phyloP scores from a whole-genome alignment of 768 basidiomycete genomes.

The Tricholoma sp. region DNA sequence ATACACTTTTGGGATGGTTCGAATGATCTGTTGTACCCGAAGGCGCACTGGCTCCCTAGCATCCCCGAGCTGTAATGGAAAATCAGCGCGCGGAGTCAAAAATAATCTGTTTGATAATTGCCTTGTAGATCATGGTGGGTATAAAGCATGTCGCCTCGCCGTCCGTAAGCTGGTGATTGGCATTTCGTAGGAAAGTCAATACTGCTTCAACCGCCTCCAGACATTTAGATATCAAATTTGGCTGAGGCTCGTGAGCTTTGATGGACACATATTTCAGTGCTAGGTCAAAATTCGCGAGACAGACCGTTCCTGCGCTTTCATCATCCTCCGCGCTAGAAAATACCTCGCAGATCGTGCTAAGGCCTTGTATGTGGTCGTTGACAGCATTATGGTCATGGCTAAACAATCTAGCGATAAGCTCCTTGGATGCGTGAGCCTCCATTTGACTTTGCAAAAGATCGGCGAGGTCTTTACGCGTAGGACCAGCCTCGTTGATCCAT shows the following conservation, averaged over 20 bases:
- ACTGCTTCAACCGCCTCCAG: conserved; percentile 83
- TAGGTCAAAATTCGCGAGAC: conserved; percentile 86
- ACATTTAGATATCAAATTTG: conserved; percentile 83
- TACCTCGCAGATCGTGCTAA: conserved; percentile 71
- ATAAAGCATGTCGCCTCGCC: conserved; percentile 84
- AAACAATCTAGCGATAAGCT: conserved; percentile 75
- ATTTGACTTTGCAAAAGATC: conserved; percentile 88
- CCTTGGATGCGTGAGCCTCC: conserved; percentile 77
- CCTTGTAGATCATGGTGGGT: conserved; percentile 88
- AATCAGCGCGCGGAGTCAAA: neutral
- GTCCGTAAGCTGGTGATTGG: conserved; percentile 78
- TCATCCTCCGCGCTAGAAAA: conserved; percentile 60
- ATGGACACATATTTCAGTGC: conserved; percentile 92
- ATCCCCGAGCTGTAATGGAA: conserved; percentile 75
- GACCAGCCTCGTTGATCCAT: conserved; percentile 85
- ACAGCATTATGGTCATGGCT: conserved; percentile 95
- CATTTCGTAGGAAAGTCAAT: conserved; percentile 64
- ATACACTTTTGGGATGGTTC: conserved; percentile 82
- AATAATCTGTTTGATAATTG: conserved; percentile 21
- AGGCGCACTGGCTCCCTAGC: conserved; percentile 75
- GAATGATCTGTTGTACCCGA: conserved; percentile 81
- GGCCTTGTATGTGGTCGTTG: conserved; percentile 83
- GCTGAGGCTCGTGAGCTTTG: conserved; percentile 85
- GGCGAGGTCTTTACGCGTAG: conserved; percentile 81
- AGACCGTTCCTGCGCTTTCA: conserved; percentile 54